These are phyloP conservation scores for Scheffersomyces lignicola DNA, from an alignment of 1,139 yeast species.

Conservation along the genomic window DNA sequence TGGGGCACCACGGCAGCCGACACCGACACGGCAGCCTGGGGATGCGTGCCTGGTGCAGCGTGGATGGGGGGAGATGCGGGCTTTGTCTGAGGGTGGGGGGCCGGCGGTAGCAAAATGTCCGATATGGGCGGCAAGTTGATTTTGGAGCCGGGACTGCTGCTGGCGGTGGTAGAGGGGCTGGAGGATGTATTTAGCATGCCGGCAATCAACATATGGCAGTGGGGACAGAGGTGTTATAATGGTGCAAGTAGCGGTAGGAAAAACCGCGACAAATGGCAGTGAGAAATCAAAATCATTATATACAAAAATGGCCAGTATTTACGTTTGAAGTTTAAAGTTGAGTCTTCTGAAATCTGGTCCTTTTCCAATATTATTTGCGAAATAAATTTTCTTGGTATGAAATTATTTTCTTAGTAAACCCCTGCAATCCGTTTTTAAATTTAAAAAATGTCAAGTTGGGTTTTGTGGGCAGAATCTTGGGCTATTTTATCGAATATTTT, in stretches of 20 bases:
- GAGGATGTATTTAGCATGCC: slow-evolving; percentile 4
- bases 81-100: slow-evolving; percentile 6
- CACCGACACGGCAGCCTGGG: no score
- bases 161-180: slow-evolving; percentile 2
- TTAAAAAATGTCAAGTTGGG: no score
- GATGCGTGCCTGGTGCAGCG: slow-evolving; percentile 5
- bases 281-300: background rate
- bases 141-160: slow-evolving; percentile 14
- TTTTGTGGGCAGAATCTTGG: no score
- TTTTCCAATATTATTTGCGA: background rate
- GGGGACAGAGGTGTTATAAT: background rate
- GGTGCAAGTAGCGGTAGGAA: background rate
- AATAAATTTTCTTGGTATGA: slow-evolving; percentile 2
- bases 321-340: background rate
- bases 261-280: background rate
- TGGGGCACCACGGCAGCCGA: no score
- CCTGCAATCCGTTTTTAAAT: no score
- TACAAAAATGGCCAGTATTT: background rate
- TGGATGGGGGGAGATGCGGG: background rate
- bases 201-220: no score
- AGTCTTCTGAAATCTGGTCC: slow-evolving; percentile 2
- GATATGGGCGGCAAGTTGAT: slow-evolving; percentile 40
- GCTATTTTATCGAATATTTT: no score
- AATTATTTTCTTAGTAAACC: slow-evolving; percentile 1
- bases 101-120: slow-evolving; percentile 24